These are phyloP conservation scores for Beauveria scarabaeidicola DNA, from an alignment of 2,329 filamentous ascomycete species.

Conservation along the genomic window DNA sequence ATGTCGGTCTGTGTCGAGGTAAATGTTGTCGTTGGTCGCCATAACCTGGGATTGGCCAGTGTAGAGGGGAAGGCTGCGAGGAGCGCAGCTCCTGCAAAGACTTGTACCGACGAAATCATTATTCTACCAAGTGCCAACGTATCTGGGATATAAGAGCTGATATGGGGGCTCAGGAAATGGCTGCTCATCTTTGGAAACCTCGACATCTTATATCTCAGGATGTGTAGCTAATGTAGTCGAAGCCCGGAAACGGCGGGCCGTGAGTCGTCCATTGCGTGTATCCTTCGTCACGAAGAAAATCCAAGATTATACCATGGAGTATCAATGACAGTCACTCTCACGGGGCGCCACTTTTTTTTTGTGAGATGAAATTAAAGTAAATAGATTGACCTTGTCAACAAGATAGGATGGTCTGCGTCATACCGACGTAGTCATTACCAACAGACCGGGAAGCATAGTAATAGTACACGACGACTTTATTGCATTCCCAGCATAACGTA, in stretches of 20 bases:
- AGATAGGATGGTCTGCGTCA: not conserved
- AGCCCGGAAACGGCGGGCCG: not conserved
- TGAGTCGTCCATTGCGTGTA: not conserved
- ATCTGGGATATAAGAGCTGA: too few relatives aligned
- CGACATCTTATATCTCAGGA: too few relatives aligned
- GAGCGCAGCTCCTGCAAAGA: not conserved
- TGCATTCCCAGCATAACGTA: too few relatives aligned
- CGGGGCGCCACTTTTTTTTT: not conserved
- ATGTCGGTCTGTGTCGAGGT: not conserved
- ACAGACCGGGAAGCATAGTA: not conserved
- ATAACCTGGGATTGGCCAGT: not conserved
- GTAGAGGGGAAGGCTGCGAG: not conserved
- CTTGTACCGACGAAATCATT: not conserved
- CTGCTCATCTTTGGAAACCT: not conserved
- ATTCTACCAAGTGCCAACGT: not conserved
- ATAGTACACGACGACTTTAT: too few relatives aligned
- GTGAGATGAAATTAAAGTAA: not conserved
- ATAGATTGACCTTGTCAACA: too few relatives aligned
- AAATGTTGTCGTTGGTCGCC: not conserved
- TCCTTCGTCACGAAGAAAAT: not conserved
- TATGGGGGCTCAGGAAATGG: not conserved
- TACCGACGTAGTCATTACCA: not conserved
- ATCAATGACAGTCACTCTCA: not conserved
- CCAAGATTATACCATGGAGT: not conserved
- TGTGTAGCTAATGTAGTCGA: too few relatives aligned